These are phyloP conservation scores for Epichloe brachyelytri DNA, from an alignment of 2,329 filamentous ascomycete species.

Conservation along the genomic window DNA sequence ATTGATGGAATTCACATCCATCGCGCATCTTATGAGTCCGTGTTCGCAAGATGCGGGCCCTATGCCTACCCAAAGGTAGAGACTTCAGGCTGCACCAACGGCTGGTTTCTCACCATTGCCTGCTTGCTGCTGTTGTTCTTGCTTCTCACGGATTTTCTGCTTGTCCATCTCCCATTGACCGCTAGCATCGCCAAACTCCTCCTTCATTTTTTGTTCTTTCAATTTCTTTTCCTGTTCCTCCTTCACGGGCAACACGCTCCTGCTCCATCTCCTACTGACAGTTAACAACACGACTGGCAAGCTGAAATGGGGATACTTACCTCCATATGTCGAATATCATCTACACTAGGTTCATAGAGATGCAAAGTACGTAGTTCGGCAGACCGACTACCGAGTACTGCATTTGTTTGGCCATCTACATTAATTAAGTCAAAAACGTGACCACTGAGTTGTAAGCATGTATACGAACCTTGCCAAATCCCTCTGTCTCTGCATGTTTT, in stretches of 20 bases:
- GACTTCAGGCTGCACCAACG: neutral
- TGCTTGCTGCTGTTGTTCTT: conserved; percentile 2
- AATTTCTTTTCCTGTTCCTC: conserved; percentile 58
- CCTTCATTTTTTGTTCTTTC: conserved; percentile 59
- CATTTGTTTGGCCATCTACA: conserved; percentile 93
- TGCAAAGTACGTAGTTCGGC: conserved; percentile 98
- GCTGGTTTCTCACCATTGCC: neutral
- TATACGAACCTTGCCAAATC: conserved; percentile 77
- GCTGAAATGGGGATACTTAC: conserved; percentile 24
- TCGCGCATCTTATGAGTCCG: no score
- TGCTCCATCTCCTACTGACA: conserved; percentile 73
- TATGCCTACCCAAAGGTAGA: no score
- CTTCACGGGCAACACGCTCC: conserved; percentile 63
- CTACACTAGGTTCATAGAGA: conserved; percentile 96
- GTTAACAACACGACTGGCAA: neutral
- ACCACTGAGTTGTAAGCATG: neutral
- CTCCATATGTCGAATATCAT: conserved; percentile 96
- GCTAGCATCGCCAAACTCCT: conserved; percentile 64
- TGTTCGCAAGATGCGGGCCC: no score
- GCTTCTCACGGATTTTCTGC: conserved; percentile 52
- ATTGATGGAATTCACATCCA: no score
- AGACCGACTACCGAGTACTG: conserved; percentile 87
- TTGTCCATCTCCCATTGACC: conserved; percentile 88
- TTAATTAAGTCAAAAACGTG: neutral
- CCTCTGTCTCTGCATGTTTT: conserved; percentile 96